Conservation (phyloP, 805 yeast species). For the Saturnispora hagleri region DNA sequence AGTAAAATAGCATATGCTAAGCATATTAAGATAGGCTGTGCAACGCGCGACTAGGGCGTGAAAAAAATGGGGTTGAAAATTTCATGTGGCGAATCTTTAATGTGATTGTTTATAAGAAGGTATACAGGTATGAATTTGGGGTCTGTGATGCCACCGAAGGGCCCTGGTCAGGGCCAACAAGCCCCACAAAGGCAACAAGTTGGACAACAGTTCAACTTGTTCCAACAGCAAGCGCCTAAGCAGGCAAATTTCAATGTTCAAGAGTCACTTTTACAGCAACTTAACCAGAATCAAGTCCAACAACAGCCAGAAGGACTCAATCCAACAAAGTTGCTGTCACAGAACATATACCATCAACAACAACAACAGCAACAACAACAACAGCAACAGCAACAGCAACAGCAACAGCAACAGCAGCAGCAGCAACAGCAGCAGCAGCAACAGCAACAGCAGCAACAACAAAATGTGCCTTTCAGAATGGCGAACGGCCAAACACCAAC, state of each 20-base stretch:
- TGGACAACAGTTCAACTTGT: constrained; percentile 4
- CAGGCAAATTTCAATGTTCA: constrained; percentile 8
- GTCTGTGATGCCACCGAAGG: constrained; percentile 1
- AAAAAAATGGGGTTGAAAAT: not conserved
- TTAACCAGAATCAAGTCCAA: constrained; percentile 11
- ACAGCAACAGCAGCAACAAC: constrained; percentile 14
- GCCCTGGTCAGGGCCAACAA: constrained; percentile 6
- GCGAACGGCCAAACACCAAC: constrained; percentile 3
- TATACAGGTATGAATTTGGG: not conserved
- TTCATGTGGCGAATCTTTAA: not conserved
- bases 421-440: constrained; percentile 14
- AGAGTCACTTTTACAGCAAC: constrained; percentile 2
- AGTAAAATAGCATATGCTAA: not conserved
- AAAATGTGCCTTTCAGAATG: constrained; percentile 7
- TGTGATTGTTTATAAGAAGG: not conserved
- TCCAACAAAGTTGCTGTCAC: constrained; percentile 32
- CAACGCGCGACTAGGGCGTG: not conserved
- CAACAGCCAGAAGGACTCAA: constrained; percentile 21
- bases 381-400: not conserved
- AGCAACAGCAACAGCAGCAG: constrained; percentile 21
- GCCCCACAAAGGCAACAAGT: not conserved
- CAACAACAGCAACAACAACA: not conserved
- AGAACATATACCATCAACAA: constrained; percentile 27
- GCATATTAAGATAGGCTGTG: not conserved
- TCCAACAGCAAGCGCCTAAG: constrained; percentile 17